Evolutionary conservation across 208 protist genomes (phyloP), one percentile per base, ranked within the genome.

Genomic region (Trypanosoma platydactyli): DNA sequence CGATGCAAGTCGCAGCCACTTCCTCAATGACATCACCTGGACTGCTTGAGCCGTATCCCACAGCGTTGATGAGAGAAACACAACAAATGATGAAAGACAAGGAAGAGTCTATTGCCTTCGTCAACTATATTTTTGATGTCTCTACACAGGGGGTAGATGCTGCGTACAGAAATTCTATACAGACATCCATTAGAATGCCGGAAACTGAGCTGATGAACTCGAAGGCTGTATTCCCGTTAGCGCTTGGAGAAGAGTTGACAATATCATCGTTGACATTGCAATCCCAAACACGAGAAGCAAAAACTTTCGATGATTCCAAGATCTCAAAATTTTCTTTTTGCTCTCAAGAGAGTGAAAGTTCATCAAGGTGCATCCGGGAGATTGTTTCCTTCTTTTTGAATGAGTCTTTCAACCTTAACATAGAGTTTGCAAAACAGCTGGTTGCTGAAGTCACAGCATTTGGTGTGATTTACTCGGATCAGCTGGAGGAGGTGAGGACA

Each of bases 81-180:
- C 65, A 73, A 33, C 54, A 61, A 22, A 77, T 80, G 76, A 38
- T 57, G 20, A 30, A 49, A 40, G 52, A 74, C 40, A 71, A 64
- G 49, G 64, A 80, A 15, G 58, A 68, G 5, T 49, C 56, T 24
- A 49, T 11, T 3, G 40, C 48, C 4, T 80, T 77, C 64, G 76
- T 75, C 13, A 57, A 73, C 3, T 76, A 77, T 55, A 42, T 80
- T 41, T 80, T 80, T 63, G 52, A 73, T 62, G 55, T 64, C 51
- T 51, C 50, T 7, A 42, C 16, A 46, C 53, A 64, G 29, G 76
- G 76, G 33, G 44, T 38, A 5, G 16, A 40, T 54, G 42, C 29
- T 30, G 63, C 62, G 1, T 63, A 68, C 41, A 27, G n/a, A 33
- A 45, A 75, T 0, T 24, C n/a, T 30, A 15, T 67, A 13, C 50